Conservation (phyloP, 805 yeast species). For the Lipomyces oligophaga region DNA sequence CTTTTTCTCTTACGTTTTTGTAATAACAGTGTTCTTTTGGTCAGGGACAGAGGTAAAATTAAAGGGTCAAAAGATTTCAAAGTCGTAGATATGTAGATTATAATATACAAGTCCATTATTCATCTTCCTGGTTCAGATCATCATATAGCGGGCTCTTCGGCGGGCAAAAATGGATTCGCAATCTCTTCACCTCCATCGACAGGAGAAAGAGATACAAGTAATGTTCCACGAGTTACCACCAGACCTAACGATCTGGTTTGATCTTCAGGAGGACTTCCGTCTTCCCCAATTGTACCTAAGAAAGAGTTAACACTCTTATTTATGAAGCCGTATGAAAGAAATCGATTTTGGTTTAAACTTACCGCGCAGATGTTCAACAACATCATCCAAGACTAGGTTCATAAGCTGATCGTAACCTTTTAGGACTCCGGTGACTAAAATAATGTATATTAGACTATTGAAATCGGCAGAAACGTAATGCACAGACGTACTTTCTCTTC, state of each 20-base stretch:
- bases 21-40: too few species aligned
- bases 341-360: constrained; percentile 18
- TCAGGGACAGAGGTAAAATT: too few species aligned
- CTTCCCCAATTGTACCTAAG: constrained; percentile 56
- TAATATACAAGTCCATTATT: too few species aligned
- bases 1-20: neutral
- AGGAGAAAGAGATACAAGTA: constrained; percentile 65
- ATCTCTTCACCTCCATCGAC: constrained; percentile 66
- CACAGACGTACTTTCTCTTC: constrained; percentile 51
- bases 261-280: constrained; percentile 46
- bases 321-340: neutral
- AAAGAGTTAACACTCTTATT: neutral
- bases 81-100: too few species aligned
- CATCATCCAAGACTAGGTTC: constrained; percentile 69
- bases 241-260: constrained; percentile 66
- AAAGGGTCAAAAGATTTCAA: too few species aligned
- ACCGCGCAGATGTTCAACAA: constrained; percentile 60
- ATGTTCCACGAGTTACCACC: constrained; percentile 83
- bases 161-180: constrained; percentile 60
- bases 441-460: neutral
- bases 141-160: too few species aligned
- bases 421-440: constrained; percentile 65
- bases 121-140: too few species aligned
- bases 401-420: constrained; percentile 94
- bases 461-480: neutral